These are phyloP conservation scores for Nicotiana rustica DNA, from an alignment of 305 asterid species.

Conservation along the genomic window DNA sequence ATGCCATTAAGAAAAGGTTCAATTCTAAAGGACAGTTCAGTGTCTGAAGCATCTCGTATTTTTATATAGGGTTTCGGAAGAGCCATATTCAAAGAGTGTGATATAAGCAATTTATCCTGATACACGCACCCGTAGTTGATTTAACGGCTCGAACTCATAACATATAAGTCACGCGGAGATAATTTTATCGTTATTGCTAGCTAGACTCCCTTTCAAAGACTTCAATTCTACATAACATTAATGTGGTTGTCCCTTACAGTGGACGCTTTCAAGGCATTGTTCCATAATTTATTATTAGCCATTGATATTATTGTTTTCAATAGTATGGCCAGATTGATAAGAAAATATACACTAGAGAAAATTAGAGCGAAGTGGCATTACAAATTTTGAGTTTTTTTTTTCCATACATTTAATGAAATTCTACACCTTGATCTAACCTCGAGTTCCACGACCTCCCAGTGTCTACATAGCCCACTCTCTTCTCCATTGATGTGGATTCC, in stretches of 20 bases:
- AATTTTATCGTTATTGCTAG: no score
- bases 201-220: no score
- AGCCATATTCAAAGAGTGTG: no score
- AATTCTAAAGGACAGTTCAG: neutral
- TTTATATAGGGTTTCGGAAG: no score
- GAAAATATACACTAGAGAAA: neutral
- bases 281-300: neutral
- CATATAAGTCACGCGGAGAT: fast-evolving
- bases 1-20: neutral
- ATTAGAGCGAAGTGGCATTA: conserved; percentile 8
- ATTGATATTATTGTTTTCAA: conserved; percentile 31
- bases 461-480: conserved; percentile 4
- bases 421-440: conserved; percentile 32
- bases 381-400: neutral
- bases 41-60: fast-evolving
- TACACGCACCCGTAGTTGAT: no score
- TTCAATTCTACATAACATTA: neutral
- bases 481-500: neutral
- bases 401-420: neutral
- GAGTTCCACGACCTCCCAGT: conserved; percentile 13
- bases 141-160: no score
- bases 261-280: neutral
- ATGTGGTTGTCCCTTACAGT: conserved; percentile 24
- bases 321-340: neutral
- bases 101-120: no score